Evolutionary conservation across 805 yeast genomes (phyloP).

Genomic region (Saccharomycopsis selenospora): DNA sequence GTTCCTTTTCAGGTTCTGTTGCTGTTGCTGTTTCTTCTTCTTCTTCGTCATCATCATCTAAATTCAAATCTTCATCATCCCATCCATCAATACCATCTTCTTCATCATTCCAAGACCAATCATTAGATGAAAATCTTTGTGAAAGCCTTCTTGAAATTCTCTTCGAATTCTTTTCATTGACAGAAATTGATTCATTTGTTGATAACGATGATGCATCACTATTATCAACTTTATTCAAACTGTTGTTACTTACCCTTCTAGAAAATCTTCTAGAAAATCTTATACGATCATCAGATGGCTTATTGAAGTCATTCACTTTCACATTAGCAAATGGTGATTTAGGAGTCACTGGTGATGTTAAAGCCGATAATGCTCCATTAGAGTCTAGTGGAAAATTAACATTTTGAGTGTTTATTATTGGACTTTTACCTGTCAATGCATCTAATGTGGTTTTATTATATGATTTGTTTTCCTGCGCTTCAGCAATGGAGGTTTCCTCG

Average conservation of each 20-base stretch:
- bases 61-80: slow-evolving; percentile 12
- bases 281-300: slow-evolving; percentile 13
- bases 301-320: slow-evolving; percentile 3
- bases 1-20: neutral
- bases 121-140: slow-evolving; percentile 16
- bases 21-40: neutral
- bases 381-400: neutral
- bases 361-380: slow-evolving; percentile 4
- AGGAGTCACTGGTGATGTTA: slow-evolving; percentile 21
- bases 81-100: slow-evolving; percentile 14
- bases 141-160: slow-evolving; percentile 17
- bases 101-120: slow-evolving; percentile 14
- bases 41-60: slow-evolving; percentile 5
- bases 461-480: neutral
- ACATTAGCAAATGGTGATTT: slow-evolving; percentile 15
- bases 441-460: slow-evolving; percentile 15
- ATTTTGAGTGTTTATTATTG: neutral
- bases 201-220: slow-evolving; percentile 1
- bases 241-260: neutral
- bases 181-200: slow-evolving; percentile 4
- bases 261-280: slow-evolving; percentile 18
- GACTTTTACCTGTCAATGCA: slow-evolving; percentile 11
- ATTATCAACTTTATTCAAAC: slow-evolving; percentile 4
- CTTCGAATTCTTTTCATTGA: slow-evolving; percentile 12
- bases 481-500: neutral